Base-by-base conservation (phyloP, 148 eudicot genomes). In the Linanthus parryae region DNA sequence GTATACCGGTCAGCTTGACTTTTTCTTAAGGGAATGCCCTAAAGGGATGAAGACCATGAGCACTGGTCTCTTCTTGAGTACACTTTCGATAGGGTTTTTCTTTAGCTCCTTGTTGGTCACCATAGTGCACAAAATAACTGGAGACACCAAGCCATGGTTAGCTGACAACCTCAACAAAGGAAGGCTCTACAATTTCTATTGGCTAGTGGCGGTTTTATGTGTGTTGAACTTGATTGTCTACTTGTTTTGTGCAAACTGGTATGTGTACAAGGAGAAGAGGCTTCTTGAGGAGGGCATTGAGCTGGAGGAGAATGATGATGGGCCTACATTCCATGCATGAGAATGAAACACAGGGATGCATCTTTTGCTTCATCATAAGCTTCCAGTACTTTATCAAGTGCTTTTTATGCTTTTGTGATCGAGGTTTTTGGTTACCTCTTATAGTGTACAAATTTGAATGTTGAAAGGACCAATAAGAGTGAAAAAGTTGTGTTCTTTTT, bases 1-100 rank as follows among this genome's bases (percentile, higher is more conserved):
- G 0, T 91, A 91, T 59, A 75, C 78, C 0, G 97, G 97, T 1
- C 97, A 91, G 49, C 84, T 91, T 1, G 95, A 91, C 15, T 52
- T 88, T 55, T 88, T 88, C 68, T 63, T 89, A 23, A 72, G 88
- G 72, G 95, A 90, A 72, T 90, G 97, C 28, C 97, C 97, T 0
- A 85, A 80, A 24, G 97, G 97, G 56, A 90, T 90, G 97, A 90
- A 90, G 70, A 90, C 97, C 0, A 90, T 90, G 83, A 85, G 95
- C 56, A 85, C 97, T 0, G 97, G 97, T 50, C 31, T 90, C 35
- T 90, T 90, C 48, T 57, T 90, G 40, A 90, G 88, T 45, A 90
- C 97, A 0, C 81, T 90, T 9, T 76, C 97, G 9, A 43, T 90
- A 36, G 97, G 97, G 59, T 90, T 77, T 44, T 90, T 82, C 59